Conservation (phyloP, 1,284 basidiomycete species). For the Phaffia rhodozyma region DNA sequence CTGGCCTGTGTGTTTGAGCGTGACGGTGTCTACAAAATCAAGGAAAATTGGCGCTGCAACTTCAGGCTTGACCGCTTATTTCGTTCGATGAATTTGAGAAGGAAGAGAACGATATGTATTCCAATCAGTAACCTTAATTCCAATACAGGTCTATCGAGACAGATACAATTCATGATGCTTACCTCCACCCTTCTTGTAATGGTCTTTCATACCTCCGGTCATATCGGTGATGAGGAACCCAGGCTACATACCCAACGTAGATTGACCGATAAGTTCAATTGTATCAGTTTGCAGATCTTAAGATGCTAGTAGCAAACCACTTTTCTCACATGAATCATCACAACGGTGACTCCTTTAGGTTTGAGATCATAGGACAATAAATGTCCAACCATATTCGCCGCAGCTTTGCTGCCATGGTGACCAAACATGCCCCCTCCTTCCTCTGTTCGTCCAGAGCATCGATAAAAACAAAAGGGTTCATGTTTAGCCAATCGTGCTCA, state of each 20-base stretch:
- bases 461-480: too few relatives aligned
- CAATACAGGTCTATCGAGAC: not conserved
- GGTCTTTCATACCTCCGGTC: slow-evolving; percentile 42
- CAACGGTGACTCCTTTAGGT: slow-evolving; percentile 36
- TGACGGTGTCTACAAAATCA: slow-evolving; percentile 36
- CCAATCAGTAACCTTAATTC: not conserved
- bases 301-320: not conserved
- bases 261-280: not conserved
- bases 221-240: slow-evolving; percentile 38
- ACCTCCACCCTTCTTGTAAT: slow-evolving; percentile 37
- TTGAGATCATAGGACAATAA: slow-evolving; percentile 39
- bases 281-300: not conserved
- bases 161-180: not conserved
- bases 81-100: slow-evolving; percentile 12
- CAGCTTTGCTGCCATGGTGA: slow-evolving; percentile 43
- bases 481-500: too few relatives aligned
- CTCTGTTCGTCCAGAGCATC: slow-evolving; percentile 4
- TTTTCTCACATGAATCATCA: slow-evolving; percentile 40
- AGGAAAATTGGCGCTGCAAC: slow-evolving; percentile 37
- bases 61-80: slow-evolving; percentile 36
- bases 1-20: slow-evolving; percentile 36
- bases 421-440: slow-evolving; percentile 43
- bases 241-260: slow-evolving; percentile 21
- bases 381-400: slow-evolving; percentile 42
- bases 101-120: not conserved